A percentile compares a stretch with the other conserved stretches of the same genome.
Conservation (phyloP, 805 yeast genomes). For the Teunomyces panamensis region DNA sequence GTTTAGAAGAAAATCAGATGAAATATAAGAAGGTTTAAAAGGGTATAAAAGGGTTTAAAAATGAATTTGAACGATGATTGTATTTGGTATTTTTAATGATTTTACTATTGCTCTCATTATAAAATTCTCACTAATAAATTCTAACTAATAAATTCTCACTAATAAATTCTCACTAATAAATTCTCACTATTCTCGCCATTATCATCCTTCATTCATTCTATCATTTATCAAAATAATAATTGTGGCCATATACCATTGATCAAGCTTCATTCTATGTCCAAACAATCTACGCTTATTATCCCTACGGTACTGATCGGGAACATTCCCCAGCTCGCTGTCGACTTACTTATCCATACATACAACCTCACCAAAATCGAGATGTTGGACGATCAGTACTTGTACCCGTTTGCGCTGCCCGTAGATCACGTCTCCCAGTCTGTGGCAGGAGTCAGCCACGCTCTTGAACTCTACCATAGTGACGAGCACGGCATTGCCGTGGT, state of each 20-base stretch:
- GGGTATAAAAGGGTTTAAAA: too few species aligned
- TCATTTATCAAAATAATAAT: not conserved
- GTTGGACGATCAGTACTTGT: slow-evolving; percentile 59
- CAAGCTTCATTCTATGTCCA: too few species aligned
- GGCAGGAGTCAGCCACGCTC: slow-evolving; percentile 51
- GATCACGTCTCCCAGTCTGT: slow-evolving; percentile 37
- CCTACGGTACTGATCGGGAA: slow-evolving; percentile 89
- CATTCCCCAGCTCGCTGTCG: slow-evolving; percentile 80
- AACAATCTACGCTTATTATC: slow-evolving; percentile 47
- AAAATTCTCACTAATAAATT: too few species aligned
- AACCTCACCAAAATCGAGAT: slow-evolving; percentile 50
- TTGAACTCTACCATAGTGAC: slow-evolving; percentile 59
- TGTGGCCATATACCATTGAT: too few species aligned
- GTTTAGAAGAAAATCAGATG: too few species aligned
- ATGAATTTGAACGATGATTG: too few species aligned
- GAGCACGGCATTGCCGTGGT: slow-evolving; percentile 49
- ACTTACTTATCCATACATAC: slow-evolving; percentile 66
- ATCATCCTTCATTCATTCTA: too few species aligned
- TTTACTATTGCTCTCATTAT: too few species aligned
- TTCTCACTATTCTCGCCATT: not conserved
- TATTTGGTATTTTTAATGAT: too few species aligned
- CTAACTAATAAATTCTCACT: too few species aligned
- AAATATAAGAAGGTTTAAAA: too few species aligned
- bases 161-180: not conserved
- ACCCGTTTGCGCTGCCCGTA: slow-evolving; percentile 82